Percentiles rank a stretch among this genome's conserved stretches.
Conservation (phyloP, 2,329 filamentous ascomycete genomes). For the Aspergillus unguis region DNA sequence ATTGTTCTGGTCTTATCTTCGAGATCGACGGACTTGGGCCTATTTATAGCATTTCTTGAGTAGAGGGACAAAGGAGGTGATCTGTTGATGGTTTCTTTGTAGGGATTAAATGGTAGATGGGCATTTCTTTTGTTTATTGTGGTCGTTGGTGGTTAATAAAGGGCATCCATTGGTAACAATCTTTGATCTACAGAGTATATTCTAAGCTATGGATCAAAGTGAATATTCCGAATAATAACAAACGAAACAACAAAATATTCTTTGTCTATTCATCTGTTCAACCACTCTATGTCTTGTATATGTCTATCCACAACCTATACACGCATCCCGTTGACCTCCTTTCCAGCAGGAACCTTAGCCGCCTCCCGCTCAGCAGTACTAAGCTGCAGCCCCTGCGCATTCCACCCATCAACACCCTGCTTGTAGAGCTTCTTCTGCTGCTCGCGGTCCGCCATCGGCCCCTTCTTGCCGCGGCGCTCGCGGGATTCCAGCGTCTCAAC, state of each 20-base stretch:
- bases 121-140: no score
- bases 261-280: not conserved
- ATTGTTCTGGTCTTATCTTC: no score
- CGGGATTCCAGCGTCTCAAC: constrained; percentile 43
- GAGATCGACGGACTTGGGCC: no score
- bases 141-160: no score
- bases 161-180: not conserved
- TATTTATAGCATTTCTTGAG: no score
- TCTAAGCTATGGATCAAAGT: not conserved
- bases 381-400: constrained; percentile 41
- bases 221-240: no score
- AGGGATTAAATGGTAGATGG: no score
- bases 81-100: no score
- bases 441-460: constrained; percentile 32
- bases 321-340: constrained; percentile 32
- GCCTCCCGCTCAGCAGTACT: constrained; percentile 35
- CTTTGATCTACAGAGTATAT: not conserved
- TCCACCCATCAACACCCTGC: constrained; percentile 41
- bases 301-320: constrained; percentile 9
- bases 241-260: not conserved
- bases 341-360: constrained; percentile 31
- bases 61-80: no score
- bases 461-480: constrained; percentile 38
- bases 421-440: constrained; percentile 40
- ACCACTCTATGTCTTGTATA: not conserved